Evolutionary conservation across 2,329 filamentous ascomycete genomes (phyloP).

Genomic region (Leptosphaerulina australis): DNA sequence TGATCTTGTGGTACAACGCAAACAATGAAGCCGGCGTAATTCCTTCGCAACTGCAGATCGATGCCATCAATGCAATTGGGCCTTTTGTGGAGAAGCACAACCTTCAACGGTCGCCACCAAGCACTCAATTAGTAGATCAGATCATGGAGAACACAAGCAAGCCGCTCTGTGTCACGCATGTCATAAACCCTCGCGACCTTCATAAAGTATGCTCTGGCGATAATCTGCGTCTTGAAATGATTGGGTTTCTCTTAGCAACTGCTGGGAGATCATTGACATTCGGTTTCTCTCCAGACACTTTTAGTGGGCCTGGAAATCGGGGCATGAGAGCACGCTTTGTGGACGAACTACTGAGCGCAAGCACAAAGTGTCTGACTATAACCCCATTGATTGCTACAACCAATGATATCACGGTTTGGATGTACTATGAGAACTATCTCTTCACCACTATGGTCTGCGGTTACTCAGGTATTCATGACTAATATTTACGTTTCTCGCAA

Average conservation of each 20-base stretch:
- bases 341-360: constrained; percentile 43
- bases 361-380: constrained; percentile 47
- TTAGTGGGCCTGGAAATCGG: constrained; percentile 26
- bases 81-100: constrained; percentile 42
- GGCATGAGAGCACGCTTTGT: constrained; percentile 29
- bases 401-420: constrained; percentile 48
- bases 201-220: constrained; percentile 48
- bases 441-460: constrained; percentile 48
- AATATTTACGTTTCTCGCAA: neutral
- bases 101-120: constrained; percentile 31
- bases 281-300: constrained; percentile 29
- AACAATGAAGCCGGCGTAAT: constrained; percentile 45
- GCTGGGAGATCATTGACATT: constrained; percentile 45
- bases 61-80: constrained; percentile 40
- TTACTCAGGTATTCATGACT: constrained; percentile 38
- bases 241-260: constrained; percentile 48
- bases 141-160: constrained; percentile 38
- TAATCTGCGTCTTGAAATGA: constrained; percentile 48
- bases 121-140: constrained; percentile 30
- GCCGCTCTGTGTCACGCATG: constrained; percentile 33
- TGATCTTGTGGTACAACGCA: constrained; percentile 33
- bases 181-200: constrained; percentile 43
- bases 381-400: constrained; percentile 48
- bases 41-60: constrained; percentile 44
- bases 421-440: constrained; percentile 46